Evolutionary conservation across 2,329 filamentous ascomycete species (phyloP), one percentile per base, ranked within the genome.

Genomic region (Passalora sequoiae): DNA sequence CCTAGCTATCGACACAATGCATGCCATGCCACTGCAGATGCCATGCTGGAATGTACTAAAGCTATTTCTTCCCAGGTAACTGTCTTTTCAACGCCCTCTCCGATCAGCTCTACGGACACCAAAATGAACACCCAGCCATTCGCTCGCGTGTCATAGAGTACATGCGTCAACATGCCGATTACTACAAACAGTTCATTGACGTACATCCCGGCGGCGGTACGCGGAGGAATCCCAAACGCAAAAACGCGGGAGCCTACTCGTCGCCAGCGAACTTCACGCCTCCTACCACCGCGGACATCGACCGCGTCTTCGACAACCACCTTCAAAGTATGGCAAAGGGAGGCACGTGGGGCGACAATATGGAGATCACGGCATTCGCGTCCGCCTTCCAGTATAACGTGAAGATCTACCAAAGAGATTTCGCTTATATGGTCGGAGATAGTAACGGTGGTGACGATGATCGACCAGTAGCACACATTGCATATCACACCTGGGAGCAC

Each of bases 31-130:
- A 25, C 21, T 35, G 15, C n/a, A n/a, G n/a, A n/a, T n/a, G n/a
- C n/a, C n/a, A n/a, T n/a, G n/a, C n/a, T n/a, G n/a, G n/a, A n/a
- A n/a, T n/a, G 7, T 49, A 40, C 51, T 50, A 50, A 55, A 45
- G 53, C 40, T 42, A 46, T 36, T 38, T 37, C 27, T 32, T 29
- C 30, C 35, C 53, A 84, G 81, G 80, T 54, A 84, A 84, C 67
- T 84, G 81, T 63, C 73, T 84, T 27, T 84, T 84, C 68, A 78
- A 80, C 63, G 80, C 80, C 49, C 69, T 84, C 28, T 80, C 78
- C 51, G 79, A 84, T 60, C 80, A 85, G 68, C 63, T 84, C 40
- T 82, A 78, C 59, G 81, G 79, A 50, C 65, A 75, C 57, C 75
- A 80, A 57, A 67, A 71, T 46, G 69, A 74, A 50, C 76, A 80